Conservation (phyloP, 2,329 filamentous ascomycete species). For the Eurotiales sp. region DNA sequence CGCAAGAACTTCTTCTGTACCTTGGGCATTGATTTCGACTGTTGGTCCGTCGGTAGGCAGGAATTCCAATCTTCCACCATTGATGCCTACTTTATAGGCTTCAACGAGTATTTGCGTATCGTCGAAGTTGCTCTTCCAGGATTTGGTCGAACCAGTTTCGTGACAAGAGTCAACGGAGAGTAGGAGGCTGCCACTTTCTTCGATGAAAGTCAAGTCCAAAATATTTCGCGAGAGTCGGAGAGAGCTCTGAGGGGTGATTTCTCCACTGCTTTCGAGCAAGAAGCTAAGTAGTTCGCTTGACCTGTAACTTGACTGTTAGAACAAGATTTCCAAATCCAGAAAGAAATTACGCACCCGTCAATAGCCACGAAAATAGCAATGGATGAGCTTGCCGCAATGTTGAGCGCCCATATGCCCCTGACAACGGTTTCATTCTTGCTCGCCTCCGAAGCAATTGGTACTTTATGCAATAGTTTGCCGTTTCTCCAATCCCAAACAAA, state of each 20-base stretch:
- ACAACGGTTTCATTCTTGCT: constrained; percentile 39
- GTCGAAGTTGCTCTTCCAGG: constrained; percentile 25
- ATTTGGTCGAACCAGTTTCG: constrained; percentile 47
- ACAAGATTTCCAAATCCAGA: too few relatives aligned
- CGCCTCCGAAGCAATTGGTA: constrained; percentile 24
- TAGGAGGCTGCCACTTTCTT: constrained; percentile 32
- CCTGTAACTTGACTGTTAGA: constrained; percentile 51
- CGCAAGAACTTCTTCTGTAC: constrained; percentile 25
- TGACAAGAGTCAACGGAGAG: constrained; percentile 56
- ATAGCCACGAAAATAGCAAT: constrained; percentile 49
- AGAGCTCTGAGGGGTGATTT: constrained; percentile 49
- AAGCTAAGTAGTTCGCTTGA: constrained; percentile 65
- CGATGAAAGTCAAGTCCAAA: constrained; percentile 50
- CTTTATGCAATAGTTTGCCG: constrained; percentile 29
- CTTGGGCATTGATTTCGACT: constrained; percentile 27
- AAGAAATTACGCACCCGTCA: constrained; percentile 52
- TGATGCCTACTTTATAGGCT: constrained; percentile 23
- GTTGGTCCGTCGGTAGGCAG: constrained; percentile 20
- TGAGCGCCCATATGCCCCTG: constrained; percentile 48
- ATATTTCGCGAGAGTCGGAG: constrained; percentile 62
- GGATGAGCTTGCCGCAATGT: constrained; percentile 21
- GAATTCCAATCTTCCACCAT: constrained; percentile 25
- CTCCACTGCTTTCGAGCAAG: constrained; percentile 49
- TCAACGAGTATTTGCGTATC: constrained; percentile 27
- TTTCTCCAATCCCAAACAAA: constrained; percentile 77